These are phyloP conservation scores for Schizophyllum amplum DNA, from an alignment of 1,284 basidiomycete genomes.

Conservation along the genomic window DNA sequence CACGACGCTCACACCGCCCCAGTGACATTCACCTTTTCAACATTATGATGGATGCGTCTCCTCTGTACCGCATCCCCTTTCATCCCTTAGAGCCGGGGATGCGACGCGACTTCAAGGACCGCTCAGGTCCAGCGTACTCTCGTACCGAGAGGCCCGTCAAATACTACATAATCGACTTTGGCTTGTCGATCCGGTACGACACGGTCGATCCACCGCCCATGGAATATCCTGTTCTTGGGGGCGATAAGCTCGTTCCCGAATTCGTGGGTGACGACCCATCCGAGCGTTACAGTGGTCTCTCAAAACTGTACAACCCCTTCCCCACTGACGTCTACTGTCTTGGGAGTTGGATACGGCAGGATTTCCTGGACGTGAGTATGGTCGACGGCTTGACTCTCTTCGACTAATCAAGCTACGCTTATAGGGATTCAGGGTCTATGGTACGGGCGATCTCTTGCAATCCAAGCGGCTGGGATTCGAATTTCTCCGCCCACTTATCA, in stretches of 20 bases:
- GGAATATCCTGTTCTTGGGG: conserved; percentile 3
- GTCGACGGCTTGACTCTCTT: neutral
- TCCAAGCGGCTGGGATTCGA: neutral
- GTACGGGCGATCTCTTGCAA: conserved; percentile 1
- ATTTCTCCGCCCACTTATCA: conserved; percentile 8
- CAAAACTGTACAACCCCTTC: conserved; percentile 10
- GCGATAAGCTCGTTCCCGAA: conserved; percentile 7
- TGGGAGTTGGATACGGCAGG: conserved; percentile 5
- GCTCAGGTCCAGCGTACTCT: conserved; percentile 5
- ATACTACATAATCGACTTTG: conserved; percentile 13
- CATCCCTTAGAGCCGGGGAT: conserved; percentile 9
- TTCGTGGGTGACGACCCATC: neutral
- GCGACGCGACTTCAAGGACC: neutral
- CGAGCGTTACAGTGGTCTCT: neutral
- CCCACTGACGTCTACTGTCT: conserved; percentile 10
- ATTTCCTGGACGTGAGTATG: neutral
- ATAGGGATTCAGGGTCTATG: neutral
- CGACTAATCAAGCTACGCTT: neutral
- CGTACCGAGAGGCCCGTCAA: conserved; percentile 12
- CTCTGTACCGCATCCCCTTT: conserved; percentile 10
- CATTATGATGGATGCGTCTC: conserved; percentile 11
- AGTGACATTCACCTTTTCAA: conserved; percentile 12
- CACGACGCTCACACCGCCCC: neutral
- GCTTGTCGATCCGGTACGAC: conserved; percentile 12
- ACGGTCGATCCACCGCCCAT: conserved; percentile 7